phyloP scores from a whole-genome alignment of 73 alveolate genomes.

The Symbiodinium natans region DNA sequence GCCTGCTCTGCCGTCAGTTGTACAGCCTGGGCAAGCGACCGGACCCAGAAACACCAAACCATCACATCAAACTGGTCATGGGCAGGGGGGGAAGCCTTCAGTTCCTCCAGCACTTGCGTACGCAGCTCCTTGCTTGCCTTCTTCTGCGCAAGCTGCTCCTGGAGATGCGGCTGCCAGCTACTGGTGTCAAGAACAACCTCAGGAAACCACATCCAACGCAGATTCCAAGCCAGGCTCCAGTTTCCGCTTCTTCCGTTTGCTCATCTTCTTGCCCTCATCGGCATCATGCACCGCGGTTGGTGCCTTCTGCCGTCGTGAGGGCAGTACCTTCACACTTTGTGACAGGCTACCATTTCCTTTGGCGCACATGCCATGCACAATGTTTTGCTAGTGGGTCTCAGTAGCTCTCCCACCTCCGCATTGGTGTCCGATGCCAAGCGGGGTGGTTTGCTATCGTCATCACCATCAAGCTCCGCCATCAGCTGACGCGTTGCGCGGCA shows the following conservation, averaged over 20 bases:
- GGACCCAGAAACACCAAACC: background rate
- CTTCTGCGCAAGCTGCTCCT: constrained; percentile 88
- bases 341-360: too few species aligned
- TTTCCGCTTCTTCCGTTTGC: constrained; percentile 70
- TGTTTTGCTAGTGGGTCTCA: background rate
- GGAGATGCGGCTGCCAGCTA: too few species aligned
- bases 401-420: constrained; percentile 23
- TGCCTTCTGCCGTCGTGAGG: constrained; percentile 12
- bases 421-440: constrained; percentile 70
- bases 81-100: background rate
- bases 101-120: constrained; percentile 59
- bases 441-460: constrained; percentile 34
- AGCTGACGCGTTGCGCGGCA: background rate
- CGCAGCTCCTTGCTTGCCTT: constrained; percentile 72
- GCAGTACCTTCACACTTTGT: constrained; percentile 15
- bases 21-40: constrained; percentile 63
- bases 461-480: constrained; percentile 68
- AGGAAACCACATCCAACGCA: background rate
- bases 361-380: too few species aligned
- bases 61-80: background rate
- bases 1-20: constrained; percentile 77
- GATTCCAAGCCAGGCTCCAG: constrained; percentile 33
- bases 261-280: constrained; percentile 71
- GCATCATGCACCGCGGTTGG: background rate
- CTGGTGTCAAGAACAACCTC: too few species aligned